Evolutionary conservation across 345 rosid species (phyloP).

Genomic region (Hypericum perforatum): DNA sequence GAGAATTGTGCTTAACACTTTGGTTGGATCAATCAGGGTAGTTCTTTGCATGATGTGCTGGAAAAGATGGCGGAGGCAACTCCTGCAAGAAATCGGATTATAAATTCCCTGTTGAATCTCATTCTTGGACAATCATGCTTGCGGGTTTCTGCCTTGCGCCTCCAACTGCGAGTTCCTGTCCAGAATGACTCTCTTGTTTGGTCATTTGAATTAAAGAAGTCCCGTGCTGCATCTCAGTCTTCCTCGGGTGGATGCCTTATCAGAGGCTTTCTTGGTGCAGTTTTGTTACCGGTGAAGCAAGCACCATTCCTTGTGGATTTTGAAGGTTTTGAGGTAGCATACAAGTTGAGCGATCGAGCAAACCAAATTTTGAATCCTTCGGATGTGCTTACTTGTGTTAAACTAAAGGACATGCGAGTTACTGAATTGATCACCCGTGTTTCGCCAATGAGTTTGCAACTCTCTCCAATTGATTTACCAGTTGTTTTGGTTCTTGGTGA

Average conservation of each 20-base stretch:
- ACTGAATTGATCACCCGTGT: constrained; percentile 33
- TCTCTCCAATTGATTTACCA: constrained; percentile 51
- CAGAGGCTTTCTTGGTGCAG: constrained; percentile 39
- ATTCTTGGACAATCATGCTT: constrained; percentile 49
- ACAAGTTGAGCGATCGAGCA: constrained; percentile 36
- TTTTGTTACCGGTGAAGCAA: constrained; percentile 41
- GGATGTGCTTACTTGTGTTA: constrained; percentile 25
- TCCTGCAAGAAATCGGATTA: constrained; percentile 31
- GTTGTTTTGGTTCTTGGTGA: constrained; percentile 36
- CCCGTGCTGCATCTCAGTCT: constrained; percentile 46
- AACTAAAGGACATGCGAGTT: constrained; percentile 44
- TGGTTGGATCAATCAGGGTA: constrained; percentile 39
- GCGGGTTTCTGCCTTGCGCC: constrained; percentile 28
- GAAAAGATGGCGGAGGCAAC: constrained; percentile 31
- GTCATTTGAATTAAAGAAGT: constrained; percentile 39
- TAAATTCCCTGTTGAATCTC: constrained; percentile 48
- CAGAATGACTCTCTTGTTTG: constrained; percentile 32
- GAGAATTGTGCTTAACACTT: neutral
- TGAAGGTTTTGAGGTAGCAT: constrained; percentile 39
- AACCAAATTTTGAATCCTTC: constrained; percentile 24
- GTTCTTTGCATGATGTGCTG: constrained; percentile 53
- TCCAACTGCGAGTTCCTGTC: constrained; percentile 43
- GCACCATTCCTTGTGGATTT: constrained; percentile 39
- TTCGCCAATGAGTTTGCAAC: constrained; percentile 42
- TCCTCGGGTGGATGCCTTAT: constrained; percentile 39